Base-by-base conservation (phyloP, 2,329 filamentous ascomycete genomes). In the Cladophialophora psammophila region DNA sequence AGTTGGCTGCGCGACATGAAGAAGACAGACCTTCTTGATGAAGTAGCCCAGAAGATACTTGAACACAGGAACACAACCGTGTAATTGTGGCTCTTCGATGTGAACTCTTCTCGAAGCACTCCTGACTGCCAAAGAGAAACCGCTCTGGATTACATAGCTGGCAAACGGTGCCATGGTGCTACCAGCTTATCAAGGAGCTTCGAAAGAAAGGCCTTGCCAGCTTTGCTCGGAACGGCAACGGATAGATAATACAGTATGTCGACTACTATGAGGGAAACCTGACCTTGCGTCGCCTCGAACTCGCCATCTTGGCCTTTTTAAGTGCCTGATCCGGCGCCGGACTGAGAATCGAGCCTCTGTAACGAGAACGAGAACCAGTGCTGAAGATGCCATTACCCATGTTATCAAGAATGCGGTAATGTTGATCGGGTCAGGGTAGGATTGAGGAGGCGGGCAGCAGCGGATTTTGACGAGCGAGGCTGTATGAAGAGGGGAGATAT, bases 201-300 rank as follows among this genome's bases (percentile, higher is more conserved):
- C 68, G 60, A 6, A 68, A 72, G 56, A 67, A 71, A 13, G 73
- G 72, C 36, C 70, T 75, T 66, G 71, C 73, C 12, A 60, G 66
- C 20, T 68, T 73, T n/a, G 71, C 74, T 34, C 74, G 72, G 72
- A 66, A 69, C 15, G 69, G 74, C 35, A 64, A 59, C 10, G n/a
- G 40, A 20, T 36, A 55, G 18, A 63, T 52, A 12, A 32, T 50
- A 15, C 50, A 63, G 50, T 38, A 55, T 13, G 60, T 63, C 18
- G 60, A 63, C 60, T 36, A 63, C 38, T 83, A 80, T 65, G 80
- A 83, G 60, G 78, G 78, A 0, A 79, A 76, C 2, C 72, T 82
- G n/a, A 76, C 78, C 2, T 74, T 84, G 0, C 78, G 72, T 40
- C 77, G 75, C 7, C 72, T 82, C 2, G 80, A 83, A 69, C 77